Base-by-base conservation (phyloP, 257 asterid genomes). In the Plantago elongata region DNA sequence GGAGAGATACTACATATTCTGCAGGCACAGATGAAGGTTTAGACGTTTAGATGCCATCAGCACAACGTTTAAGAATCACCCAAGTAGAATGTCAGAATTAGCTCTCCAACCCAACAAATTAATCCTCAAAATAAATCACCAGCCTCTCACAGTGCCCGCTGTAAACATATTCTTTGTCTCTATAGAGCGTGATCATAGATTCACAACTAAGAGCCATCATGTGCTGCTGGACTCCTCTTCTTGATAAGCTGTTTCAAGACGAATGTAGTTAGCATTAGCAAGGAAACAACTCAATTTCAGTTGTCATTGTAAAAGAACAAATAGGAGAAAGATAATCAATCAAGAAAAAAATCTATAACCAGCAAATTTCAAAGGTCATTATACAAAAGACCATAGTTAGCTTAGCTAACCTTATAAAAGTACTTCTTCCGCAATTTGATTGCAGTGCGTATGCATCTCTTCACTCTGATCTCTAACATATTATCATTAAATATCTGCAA, bases 351-450 rank as follows among this genome's bases (percentile, higher is more conserved):
- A 10, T 37, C 22, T 9, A 54, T 38, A 11, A 27, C 27, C 42
- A 9, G 1, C 58, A 54, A 54, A 54, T 14, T 11, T 18, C 11
- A 10, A 13, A 1, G 11, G 4, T 54, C 16, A 54, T n/a, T 3
- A 54, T 13, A 27, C 15, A 9, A 22, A 11, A 54, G 18, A 11
- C 6, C 42, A 27, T 12, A 63, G 47, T 29, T 54, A 70, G 59
- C 62, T 27, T 52, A 65, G 63, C 66, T 43, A 51, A 87, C 97
- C 95, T 90, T 90, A 80, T 78, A 78, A 59, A 79, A 77, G 77
- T 90, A 90, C 85, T 90, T 90, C 83, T 84, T 90, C 64, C 96
- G 92, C 78, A 90, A 78, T 78, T 87, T 90, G 87, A 90, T 87
- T 68, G 97, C 95, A 54, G 87, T 79, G 47, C 76, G 92, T 66